phyloP scores from a whole-genome alignment of 2,329 filamentous ascomycete genomes.

The Dryadomyces sulphureus region DNA sequence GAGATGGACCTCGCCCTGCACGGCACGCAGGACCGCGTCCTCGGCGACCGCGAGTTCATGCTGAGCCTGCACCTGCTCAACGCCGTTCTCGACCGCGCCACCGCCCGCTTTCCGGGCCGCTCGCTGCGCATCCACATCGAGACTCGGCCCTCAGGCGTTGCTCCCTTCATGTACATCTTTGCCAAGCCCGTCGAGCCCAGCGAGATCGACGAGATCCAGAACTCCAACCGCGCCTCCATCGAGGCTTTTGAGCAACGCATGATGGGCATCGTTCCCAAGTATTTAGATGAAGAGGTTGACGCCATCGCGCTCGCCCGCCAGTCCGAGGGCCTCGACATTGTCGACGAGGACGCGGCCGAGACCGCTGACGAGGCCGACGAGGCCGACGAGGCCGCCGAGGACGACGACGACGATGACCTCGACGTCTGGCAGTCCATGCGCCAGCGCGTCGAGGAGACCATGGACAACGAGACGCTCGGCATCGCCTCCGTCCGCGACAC shows the following conservation, averaged over 20 bases:
- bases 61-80: constrained; percentile 68
- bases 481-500: constrained; percentile 35
- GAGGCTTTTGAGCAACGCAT: constrained; percentile 54
- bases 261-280: constrained; percentile 28
- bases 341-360: constrained; percentile 14
- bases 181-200: constrained; percentile 67
- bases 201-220: constrained; percentile 62
- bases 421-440: constrained; percentile 39
- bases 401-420: constrained; percentile 10
- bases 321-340: constrained; percentile 5
- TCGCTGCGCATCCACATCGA: constrained; percentile 75
- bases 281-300: constrained; percentile 6
- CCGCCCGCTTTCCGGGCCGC: constrained; percentile 56
- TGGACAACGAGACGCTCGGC: constrained; percentile 41
- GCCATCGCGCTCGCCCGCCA: constrained; percentile 1
- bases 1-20: constrained; percentile 93
- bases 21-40: constrained; percentile 45
- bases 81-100: constrained; percentile 61
- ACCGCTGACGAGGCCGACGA: constrained; percentile 12
- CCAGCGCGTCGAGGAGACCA: constrained; percentile 37
- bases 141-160: constrained; percentile 39
- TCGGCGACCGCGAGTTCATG: constrained; percentile 79
- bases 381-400: constrained; percentile 13
- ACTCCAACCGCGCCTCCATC: constrained; percentile 45
- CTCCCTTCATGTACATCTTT: constrained; percentile 74